Conservation (phyloP, 2,329 filamentous ascomycete species). For the Rutstroemia sp. region DNA sequence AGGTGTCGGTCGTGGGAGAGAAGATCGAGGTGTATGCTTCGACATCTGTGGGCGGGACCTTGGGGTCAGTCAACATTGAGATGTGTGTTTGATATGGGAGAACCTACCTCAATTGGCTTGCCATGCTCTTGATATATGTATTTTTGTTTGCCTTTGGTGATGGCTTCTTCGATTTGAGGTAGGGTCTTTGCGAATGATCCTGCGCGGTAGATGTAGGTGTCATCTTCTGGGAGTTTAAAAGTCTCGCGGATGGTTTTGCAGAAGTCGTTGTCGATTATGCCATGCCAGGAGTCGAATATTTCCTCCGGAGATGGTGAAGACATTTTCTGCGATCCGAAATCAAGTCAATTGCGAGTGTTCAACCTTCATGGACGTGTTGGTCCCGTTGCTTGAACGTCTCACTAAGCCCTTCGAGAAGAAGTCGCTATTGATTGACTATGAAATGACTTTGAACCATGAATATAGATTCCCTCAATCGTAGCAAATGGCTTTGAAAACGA, state of each 20-base stretch:
- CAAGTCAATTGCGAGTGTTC: no score
- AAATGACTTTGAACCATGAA: no score
- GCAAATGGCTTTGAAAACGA: no score
- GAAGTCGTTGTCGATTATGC: constrained; percentile 17
- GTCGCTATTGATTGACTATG: no score
- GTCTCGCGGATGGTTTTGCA: constrained; percentile 15
- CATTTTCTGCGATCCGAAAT: not conserved
- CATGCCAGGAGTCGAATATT: constrained; percentile 20
- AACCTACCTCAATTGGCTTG: constrained; percentile 13
- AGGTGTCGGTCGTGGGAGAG: constrained; percentile 48
- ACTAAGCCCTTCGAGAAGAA: no score
- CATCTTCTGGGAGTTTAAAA: constrained; percentile 16
- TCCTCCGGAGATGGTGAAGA: constrained; percentile 13
- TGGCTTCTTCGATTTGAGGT: constrained; percentile 15
- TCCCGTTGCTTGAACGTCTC: no score
- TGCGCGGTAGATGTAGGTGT: constrained; percentile 22
- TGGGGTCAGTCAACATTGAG: constrained; percentile 14
- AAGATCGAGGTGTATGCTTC: constrained; percentile 63
- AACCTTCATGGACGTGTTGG: no score
- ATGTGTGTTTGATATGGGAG: not conserved
- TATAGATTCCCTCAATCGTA: no score
- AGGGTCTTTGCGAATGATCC: constrained; percentile 23
- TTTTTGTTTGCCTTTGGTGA: constrained; percentile 13
- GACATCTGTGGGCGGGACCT: constrained; percentile 42
- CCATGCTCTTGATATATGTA: constrained; percentile 22